Conservation (phyloP, 2,329 filamentous ascomycete species). For the Penicillium hesseltinei region DNA sequence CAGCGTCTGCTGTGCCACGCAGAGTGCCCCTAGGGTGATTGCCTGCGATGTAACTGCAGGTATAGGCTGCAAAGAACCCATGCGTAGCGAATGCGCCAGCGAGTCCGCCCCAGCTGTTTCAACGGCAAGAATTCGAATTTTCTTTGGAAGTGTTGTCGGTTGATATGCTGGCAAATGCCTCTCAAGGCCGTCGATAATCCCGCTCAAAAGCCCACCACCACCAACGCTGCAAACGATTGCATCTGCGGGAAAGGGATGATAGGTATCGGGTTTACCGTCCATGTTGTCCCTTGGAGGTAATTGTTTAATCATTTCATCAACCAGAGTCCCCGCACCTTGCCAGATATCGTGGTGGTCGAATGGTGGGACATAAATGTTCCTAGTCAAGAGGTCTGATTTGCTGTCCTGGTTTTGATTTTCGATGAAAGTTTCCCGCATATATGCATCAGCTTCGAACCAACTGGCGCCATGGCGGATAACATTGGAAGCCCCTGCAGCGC, state of each 20-base stretch:
- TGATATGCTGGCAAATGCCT: conserved; percentile 11
- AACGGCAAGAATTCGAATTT: conserved; percentile 59
- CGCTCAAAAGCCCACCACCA: conserved; percentile 74
- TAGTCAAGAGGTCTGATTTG: background rate
- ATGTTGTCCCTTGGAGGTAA: conserved; percentile 24
- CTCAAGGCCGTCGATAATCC: conserved; percentile 64
- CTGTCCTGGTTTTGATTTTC: conserved; percentile 13
- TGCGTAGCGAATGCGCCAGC: conserved; percentile 59
- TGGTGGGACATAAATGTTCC: conserved; percentile 37
- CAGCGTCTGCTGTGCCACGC: conserved; percentile 64
- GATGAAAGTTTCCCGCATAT: conserved; percentile 54
- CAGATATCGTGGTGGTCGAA: conserved; percentile 42
- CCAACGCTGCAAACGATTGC: conserved; percentile 75
- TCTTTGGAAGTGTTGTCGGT: background rate
- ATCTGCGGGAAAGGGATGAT: conserved; percentile 51
- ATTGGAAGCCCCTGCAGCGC: conserved; percentile 59
- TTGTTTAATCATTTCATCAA: conserved; percentile 38
- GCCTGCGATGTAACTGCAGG: conserved; percentile 70
- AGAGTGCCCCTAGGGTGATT: conserved; percentile 65
- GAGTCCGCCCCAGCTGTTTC: conserved; percentile 73
- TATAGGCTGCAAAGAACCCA: conserved; percentile 57
- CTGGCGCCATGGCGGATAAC: conserved; percentile 66
- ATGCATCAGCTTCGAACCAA: conserved; percentile 67
- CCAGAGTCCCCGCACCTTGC: conserved; percentile 36
- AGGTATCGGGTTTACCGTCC: background rate